A percentile compares a stretch with the other conserved stretches of the same genome.
Evolutionary conservation across 371 early-diverging fungal species (phyloP).

Genomic region (Apophysomyces sp.): DNA sequence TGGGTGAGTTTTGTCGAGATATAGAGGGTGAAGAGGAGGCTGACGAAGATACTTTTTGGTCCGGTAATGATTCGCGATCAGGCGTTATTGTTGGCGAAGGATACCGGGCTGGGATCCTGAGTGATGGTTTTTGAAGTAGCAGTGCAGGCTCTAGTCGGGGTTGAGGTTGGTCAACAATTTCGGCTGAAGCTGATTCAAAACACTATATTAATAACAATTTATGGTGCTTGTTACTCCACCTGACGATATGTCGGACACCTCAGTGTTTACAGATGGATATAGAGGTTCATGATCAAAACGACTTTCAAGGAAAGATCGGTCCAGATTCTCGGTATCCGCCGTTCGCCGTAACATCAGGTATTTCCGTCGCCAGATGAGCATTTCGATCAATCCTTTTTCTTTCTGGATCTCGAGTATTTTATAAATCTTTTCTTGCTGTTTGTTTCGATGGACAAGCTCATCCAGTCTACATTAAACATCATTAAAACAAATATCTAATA

Average conservation of each 20-base stretch:
- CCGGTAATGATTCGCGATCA: neutral
- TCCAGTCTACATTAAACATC: slow-evolving; percentile 17
- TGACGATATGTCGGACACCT: neutral
- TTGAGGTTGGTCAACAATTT: slow-evolving; percentile 18
- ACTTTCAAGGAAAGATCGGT: too few relatives aligned
- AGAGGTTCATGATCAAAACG: too few relatives aligned
- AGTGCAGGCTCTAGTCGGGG: neutral
- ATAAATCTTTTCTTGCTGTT: slow-evolving; percentile 24
- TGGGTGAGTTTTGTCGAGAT: neutral
- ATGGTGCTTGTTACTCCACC: neutral
- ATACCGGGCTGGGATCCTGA: slow-evolving; percentile 1
- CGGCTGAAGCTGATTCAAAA: slow-evolving; percentile 10
- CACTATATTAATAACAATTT: too few relatives aligned
- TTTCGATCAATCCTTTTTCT: slow-evolving; percentile 22
- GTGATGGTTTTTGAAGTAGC: neutral
- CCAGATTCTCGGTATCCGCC: neutral
- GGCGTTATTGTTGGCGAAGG: slow-evolving; percentile 6
- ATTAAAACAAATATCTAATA: neutral
- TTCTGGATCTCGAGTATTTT: slow-evolving; percentile 18
- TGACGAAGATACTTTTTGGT: neutral
- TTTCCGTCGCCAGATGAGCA: slow-evolving; percentile 25
- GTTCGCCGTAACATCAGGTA: slow-evolving; percentile 19
- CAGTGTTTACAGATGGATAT: neutral
- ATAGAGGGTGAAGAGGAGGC: neutral
- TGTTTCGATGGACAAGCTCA: slow-evolving; percentile 24